Evolutionary conservation across 305 asterid species (phyloP).

Genomic region (Plantago coronopus): DNA sequence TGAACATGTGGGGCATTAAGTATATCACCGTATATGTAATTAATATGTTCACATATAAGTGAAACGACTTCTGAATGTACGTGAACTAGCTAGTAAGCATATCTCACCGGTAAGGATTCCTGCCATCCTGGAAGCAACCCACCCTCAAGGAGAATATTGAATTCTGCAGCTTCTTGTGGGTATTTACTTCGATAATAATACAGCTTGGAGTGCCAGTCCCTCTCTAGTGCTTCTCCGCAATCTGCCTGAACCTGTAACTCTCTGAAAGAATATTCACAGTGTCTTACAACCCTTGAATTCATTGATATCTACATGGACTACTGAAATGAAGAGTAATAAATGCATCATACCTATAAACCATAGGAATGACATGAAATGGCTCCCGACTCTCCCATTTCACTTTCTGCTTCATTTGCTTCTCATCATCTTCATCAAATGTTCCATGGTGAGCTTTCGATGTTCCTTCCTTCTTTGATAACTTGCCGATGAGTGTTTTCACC

Average conservation of each 20-base stretch:
- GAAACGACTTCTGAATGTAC: not conserved
- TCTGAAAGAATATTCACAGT: slow-evolving; percentile 21
- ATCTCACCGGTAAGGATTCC: slow-evolving; percentile 39
- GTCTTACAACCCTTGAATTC: not conserved
- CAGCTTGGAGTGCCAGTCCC: slow-evolving; percentile 42
- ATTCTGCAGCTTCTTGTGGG: slow-evolving; percentile 48
- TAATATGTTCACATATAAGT: not conserved
- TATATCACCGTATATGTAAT: no score
- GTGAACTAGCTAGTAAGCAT: not conserved
- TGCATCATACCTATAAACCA: slow-evolving; percentile 37
- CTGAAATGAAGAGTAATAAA: not conserved
- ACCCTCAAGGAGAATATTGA: slow-evolving; percentile 38
- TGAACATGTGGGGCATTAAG: no score
- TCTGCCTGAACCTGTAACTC: slow-evolving; percentile 43
- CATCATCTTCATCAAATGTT: slow-evolving; percentile 49
- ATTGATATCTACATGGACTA: not conserved
- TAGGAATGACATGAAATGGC: slow-evolving; percentile 53
- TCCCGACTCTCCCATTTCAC: slow-evolving; percentile 44
- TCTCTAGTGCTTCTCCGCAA: slow-evolving; percentile 33
- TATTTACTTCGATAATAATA: slow-evolving; percentile 31
- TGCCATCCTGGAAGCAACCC: slow-evolving; percentile 53
- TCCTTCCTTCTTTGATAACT: slow-evolving; percentile 51
- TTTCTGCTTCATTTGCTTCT: slow-evolving; percentile 49
- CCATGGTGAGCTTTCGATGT: slow-evolving; percentile 59
- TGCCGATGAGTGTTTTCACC: slow-evolving; percentile 52